phyloP scores from a whole-genome alignment of 2,329 filamentous ascomycete species.

The Diaporthe destruens region DNA sequence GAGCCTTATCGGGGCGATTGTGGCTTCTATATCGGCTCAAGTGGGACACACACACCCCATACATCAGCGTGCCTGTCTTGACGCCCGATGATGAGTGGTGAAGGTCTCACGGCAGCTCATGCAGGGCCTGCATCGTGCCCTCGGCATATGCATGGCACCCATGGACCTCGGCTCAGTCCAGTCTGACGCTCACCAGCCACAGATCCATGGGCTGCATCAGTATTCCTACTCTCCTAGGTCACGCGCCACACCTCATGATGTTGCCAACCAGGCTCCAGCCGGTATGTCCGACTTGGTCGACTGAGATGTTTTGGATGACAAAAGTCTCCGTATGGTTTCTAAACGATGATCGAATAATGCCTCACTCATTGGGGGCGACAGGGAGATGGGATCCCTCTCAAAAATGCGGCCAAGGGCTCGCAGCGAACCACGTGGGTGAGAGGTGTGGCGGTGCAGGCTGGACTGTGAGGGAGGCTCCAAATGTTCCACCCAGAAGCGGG shows the following conservation, averaged over 20 bases:
- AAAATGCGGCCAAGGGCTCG: background rate
- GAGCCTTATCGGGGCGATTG: constrained; percentile 5
- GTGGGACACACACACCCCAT: background rate
- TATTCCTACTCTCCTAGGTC: background rate
- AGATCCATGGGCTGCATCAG: background rate
- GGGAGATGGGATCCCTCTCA: constrained; percentile 14
- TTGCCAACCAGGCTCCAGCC: constrained; percentile 13
- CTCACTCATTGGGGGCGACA: background rate
- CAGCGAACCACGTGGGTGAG: background rate
- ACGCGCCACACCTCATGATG: background rate
- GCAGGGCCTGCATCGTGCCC: background rate
- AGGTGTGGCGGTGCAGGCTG: constrained; percentile 20
- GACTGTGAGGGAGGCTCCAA: background rate
- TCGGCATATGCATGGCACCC: background rate
- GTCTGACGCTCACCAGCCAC: background rate
- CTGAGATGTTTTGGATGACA: background rate
- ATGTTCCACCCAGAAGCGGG: background rate
- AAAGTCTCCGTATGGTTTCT: constrained; percentile 2
- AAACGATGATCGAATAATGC: background rate
- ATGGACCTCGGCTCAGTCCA: background rate
- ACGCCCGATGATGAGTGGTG: background rate
- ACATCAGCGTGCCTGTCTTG: background rate
- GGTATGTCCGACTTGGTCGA: background rate
- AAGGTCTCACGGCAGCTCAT: background rate
- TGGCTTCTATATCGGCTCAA: background rate